Evolutionary conservation across 1,139 yeast genomes (phyloP), one percentile per base, ranked within the genome.

Genomic region (Candida smagusa): DNA sequence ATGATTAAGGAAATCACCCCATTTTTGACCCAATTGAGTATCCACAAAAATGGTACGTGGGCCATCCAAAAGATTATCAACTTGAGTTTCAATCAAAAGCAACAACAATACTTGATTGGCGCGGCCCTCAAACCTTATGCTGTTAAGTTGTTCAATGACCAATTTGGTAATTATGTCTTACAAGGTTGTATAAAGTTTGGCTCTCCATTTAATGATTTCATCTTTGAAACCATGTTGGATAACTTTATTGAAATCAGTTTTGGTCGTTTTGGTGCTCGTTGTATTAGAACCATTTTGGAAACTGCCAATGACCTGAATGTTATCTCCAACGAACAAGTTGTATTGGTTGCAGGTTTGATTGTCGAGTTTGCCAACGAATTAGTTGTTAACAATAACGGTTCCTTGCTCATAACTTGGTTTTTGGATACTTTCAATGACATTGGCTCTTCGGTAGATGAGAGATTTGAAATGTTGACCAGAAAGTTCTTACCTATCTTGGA

Each of bases 1-100:
- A 84, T 94, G 89, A 75, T 92, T 36, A 79, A 84, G 53, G 79
- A 77, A 48, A 79, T 94, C 36, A 72, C 85, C 3, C 95, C 94
- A 13, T 86, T 74, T 53, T 70, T 94, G 47, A 86, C 97, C 1
- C 95, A 89, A 53, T 83, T 92, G 68, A 94, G 97, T 52, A 84
- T 88, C 40, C 99, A 92, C 65, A 92, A 92, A 56, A 92, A 94
- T 59, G 99, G 99, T 45, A 92, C 99, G 3, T 92, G 98, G 98
- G 97, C 97, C 2, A 95, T 96, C 23, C 98, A 94, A 60, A 94
- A 92, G 61, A 84, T 92, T 57, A 89, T 94, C 51, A 85, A 82
- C 47, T 82, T 86, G 42, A 59, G 71, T 42, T 68, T 70, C 35
- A 68, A 83, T 1, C 36, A 35, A n/a, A 59, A 52, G 34, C 80